These are phyloP conservation scores for Scleroderma bovista DNA, from an alignment of 768 basidiomycete genomes.

Conservation along the genomic window DNA sequence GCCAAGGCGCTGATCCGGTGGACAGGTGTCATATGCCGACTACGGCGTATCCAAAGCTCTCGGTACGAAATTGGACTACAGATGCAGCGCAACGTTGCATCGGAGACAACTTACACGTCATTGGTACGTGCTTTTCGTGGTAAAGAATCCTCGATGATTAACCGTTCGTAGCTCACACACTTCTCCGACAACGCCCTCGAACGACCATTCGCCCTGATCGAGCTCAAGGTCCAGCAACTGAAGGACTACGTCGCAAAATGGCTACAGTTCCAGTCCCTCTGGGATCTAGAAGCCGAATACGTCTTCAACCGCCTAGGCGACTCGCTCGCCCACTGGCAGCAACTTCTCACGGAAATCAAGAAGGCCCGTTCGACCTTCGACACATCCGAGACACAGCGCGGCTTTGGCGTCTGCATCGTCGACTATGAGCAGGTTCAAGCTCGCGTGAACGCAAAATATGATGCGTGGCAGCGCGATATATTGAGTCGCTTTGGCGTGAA, in stretches of 20 bases:
- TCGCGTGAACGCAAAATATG: slow-evolving; percentile 97
- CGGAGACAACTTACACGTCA: slow-evolving; percentile 78
- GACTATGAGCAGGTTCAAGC: slow-evolving; percentile 98
- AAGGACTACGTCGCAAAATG: slow-evolving; percentile 93
- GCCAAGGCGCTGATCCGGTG: neutral
- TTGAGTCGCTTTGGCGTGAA: slow-evolving; percentile 88
- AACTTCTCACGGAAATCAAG: slow-evolving; percentile 94
- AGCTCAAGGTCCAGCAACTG: slow-evolving; percentile 81
- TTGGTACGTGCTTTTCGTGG: slow-evolving; percentile 46
- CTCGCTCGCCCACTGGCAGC: slow-evolving; percentile 90
- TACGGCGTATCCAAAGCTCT: slow-evolving; percentile 87
- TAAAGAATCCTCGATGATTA: slow-evolving; percentile 1
- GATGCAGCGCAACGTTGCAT: slow-evolving; percentile 61
- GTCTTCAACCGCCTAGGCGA: slow-evolving; percentile 96
- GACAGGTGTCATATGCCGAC: slow-evolving; percentile 78
- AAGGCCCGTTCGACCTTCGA: slow-evolving; percentile 95
- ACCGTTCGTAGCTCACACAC: slow-evolving; percentile 52
- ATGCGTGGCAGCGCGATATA: slow-evolving; percentile 96
- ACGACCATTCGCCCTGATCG: slow-evolving; percentile 80
- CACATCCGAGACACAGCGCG: slow-evolving; percentile 88
- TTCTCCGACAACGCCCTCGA: slow-evolving; percentile 71
- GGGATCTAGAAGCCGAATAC: slow-evolving; percentile 97
- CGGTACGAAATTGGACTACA: slow-evolving; percentile 96
- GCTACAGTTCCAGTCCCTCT: slow-evolving; percentile 98
- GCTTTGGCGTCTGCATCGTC: slow-evolving; percentile 89